These are phyloP conservation scores for Sarocladium kiliense DNA, from an alignment of 2,329 filamentous ascomycete genomes.

Conservation along the genomic window DNA sequence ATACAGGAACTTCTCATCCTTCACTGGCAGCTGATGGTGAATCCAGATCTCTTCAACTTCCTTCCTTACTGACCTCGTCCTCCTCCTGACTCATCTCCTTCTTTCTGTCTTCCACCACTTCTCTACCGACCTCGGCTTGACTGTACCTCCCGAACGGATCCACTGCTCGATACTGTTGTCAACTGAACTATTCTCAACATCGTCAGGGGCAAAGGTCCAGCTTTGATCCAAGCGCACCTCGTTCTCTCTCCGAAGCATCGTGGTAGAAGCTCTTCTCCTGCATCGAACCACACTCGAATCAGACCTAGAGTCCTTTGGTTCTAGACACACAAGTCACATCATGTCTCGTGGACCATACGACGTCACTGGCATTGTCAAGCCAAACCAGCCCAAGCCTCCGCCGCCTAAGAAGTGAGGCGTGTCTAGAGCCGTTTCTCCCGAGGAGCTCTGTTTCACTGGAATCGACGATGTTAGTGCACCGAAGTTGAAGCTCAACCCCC, in stretches of 20 bases:
- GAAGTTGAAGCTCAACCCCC: too few relatives aligned
- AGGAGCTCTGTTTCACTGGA: background rate
- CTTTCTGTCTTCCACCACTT: background rate
- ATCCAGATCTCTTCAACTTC: background rate
- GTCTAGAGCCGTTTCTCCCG: background rate
- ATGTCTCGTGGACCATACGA: slow-evolving; percentile 34
- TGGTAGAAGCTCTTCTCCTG: too few relatives aligned
- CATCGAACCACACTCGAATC: background rate
- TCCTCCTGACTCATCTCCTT: background rate
- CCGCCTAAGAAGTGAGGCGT: slow-evolving; percentile 21
- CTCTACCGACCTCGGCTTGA: background rate
- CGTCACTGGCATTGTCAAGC: slow-evolving; percentile 31
- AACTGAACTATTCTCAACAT: background rate
- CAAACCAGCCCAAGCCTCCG: slow-evolving; percentile 25
- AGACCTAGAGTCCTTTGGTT: background rate
- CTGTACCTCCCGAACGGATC: background rate
- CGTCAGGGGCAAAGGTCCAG: background rate
- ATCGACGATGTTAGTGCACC: too few relatives aligned
- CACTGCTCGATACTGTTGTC: background rate
- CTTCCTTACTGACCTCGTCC: background rate
- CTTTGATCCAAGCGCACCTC: too few relatives aligned
- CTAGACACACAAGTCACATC: background rate
- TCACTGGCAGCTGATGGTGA: background rate
- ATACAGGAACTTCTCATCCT: background rate
- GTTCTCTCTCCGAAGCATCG: too few relatives aligned